Conservation (phyloP, 441 rosid genomes). For the Omphalea diandra region DNA sequence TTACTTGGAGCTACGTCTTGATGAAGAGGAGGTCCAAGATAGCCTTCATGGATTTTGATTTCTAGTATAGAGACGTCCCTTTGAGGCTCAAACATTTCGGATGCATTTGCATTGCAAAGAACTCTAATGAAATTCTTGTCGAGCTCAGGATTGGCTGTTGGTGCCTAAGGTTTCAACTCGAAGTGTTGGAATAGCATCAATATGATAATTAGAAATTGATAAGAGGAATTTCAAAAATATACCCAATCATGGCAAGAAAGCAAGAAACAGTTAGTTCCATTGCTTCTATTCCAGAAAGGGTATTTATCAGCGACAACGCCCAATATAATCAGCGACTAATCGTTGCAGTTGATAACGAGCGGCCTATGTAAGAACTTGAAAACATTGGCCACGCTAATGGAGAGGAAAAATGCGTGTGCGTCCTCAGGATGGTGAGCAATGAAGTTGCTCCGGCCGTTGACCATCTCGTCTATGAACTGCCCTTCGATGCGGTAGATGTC, state of each 20-base stretch:
- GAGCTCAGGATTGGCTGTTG: slow-evolving; percentile 33
- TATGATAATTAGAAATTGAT: background rate
- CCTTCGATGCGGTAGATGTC: slow-evolving; percentile 66
- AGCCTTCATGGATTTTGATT: slow-evolving; percentile 17
- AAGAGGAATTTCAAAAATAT: background rate
- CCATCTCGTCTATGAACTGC: slow-evolving; percentile 65
- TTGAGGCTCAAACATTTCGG: slow-evolving; percentile 40
- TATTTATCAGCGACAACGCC: slow-evolving; percentile 34
- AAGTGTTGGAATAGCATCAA: no score
- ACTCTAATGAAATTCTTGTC: slow-evolving; percentile 42
- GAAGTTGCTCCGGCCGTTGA: slow-evolving; percentile 38
- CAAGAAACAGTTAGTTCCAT: slow-evolving; percentile 48
- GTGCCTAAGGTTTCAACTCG: slow-evolving; percentile 37
- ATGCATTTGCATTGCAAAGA: slow-evolving; percentile 55
- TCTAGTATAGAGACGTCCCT: slow-evolving; percentile 47
- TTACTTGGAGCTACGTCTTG: background rate
- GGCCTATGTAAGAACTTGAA: slow-evolving; percentile 50
- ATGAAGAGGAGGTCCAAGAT: slow-evolving; percentile 26
- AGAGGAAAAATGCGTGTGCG: slow-evolving; percentile 60
- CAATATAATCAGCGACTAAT: slow-evolving; percentile 39
- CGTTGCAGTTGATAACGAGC: slow-evolving; percentile 38
- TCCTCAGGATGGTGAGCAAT: slow-evolving; percentile 44
- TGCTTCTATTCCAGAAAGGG: slow-evolving; percentile 42
- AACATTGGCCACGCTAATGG: slow-evolving; percentile 49
- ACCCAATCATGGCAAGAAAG: slow-evolving; percentile 67